Conservation (phyloP, 306 rosid species). For the Comarum palustre region DNA sequence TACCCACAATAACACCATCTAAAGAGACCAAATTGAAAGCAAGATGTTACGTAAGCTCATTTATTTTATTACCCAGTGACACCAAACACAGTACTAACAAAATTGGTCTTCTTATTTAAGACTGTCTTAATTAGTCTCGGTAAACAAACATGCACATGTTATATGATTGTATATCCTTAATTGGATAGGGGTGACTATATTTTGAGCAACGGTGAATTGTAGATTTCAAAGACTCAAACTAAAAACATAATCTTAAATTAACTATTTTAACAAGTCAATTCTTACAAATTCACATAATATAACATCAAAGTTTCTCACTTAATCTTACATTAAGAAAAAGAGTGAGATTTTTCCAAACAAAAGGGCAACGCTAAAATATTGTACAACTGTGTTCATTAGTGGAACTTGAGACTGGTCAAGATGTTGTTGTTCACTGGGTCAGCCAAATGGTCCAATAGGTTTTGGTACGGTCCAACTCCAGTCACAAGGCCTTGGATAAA, state of each 20-base stretch:
- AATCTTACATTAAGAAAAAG: constrained; percentile 30
- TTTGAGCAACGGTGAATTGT: no score
- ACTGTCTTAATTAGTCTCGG: no score
- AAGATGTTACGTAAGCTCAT: no score
- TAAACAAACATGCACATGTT: no score
- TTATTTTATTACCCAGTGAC: no score
- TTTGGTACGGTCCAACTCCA: constrained; percentile 91
- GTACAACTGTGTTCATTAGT: constrained; percentile 28
- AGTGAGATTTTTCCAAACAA: constrained; percentile 20
- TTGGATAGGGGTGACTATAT: no score
- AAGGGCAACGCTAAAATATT: constrained; percentile 11
- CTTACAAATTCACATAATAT: constrained; percentile 30
- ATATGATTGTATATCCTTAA: no score
- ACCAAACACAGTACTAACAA: no score
- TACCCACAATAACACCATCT: no score
- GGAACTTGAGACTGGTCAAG: constrained; percentile 93
- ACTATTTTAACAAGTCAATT: constrained; percentile 35
- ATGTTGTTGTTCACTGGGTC: constrained; percentile 88
- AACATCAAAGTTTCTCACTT: constrained; percentile 29
- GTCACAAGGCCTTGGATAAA: constrained; percentile 75
- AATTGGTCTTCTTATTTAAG: no score
- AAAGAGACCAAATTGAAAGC: no score
- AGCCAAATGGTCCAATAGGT: constrained; percentile 83
- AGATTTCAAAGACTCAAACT: no score
- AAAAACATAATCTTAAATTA: not conserved